Conservation (phyloP, 495 filamentous ascomycete species). For the Sabuloglossum arenarium region DNA sequence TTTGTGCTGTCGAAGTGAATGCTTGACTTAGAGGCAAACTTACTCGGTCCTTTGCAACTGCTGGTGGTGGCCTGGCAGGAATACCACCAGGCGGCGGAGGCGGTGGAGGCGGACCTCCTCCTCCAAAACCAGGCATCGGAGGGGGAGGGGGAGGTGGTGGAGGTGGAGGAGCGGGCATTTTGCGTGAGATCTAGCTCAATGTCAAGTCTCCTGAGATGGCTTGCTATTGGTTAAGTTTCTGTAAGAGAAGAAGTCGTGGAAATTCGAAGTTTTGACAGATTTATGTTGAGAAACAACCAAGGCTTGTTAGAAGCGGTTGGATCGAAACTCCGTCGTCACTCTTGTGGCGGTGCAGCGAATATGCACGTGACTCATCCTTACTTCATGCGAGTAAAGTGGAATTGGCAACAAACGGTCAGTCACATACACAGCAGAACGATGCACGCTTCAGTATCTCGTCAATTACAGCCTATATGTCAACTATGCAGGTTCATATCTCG, state of each 20-base stretch:
- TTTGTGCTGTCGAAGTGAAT: background rate
- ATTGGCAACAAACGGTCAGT: background rate
- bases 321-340: background rate
- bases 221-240: background rate
- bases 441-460: background rate
- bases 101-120: slow-evolving; percentile 48
- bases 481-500: background rate
- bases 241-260: background rate
- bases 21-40: slow-evolving; percentile 10
- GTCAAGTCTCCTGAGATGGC: background rate
- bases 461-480: background rate
- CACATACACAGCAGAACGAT: background rate
- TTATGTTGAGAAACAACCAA: background rate
- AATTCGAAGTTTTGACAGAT: background rate
- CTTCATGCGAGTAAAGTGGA: background rate
- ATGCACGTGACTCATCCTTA: background rate
- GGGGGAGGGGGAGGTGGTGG: slow-evolving; percentile 44
- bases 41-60: slow-evolving; percentile 33
- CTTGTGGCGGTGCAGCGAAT: background rate
- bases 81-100: slow-evolving; percentile 38
- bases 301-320: background rate
- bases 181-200: slow-evolving; percentile 1
- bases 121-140: slow-evolving; percentile 33
- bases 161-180: slow-evolving; percentile 46
- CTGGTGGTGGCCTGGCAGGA: slow-evolving; percentile 26